Conservation (phyloP, 192 early-diverging fungal species). For the Phycomyces blakesleeanus region DNA sequence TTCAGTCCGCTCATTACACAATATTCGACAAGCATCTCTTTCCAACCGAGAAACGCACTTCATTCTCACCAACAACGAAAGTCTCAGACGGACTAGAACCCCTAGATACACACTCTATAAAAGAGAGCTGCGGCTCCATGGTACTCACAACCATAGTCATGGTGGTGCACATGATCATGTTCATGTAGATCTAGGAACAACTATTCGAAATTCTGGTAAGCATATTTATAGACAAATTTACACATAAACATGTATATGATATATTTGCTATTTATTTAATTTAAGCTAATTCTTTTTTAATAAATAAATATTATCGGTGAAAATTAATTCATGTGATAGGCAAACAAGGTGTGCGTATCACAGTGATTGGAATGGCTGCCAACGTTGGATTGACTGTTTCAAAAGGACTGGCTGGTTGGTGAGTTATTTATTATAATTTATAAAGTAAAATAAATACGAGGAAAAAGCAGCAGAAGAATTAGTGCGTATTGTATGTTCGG, state of each 20-base stretch:
- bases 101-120: not conserved
- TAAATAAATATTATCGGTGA: not conserved
- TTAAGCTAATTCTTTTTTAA: not conserved
- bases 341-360: slow-evolving; percentile 61
- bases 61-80: not conserved
- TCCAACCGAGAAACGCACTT: not conserved
- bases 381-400: slow-evolving; percentile 58
- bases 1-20: not conserved
- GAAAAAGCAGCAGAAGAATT: too few relatives aligned
- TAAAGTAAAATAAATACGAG: not conserved
- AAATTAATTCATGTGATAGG: slow-evolving; percentile 8
- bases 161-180: not conserved
- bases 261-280: not conserved
- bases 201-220: not conserved
- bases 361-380: slow-evolving; percentile 60
- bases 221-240: too few relatives aligned
- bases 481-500: too few relatives aligned
- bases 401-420: slow-evolving; percentile 64
- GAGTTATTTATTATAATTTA: slow-evolving; percentile 5
- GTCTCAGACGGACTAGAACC: not conserved
- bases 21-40: not conserved
- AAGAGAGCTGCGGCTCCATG: not conserved
- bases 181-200: not conserved
- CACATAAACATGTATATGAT: too few relatives aligned
- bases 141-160: not conserved